Conservation (phyloP, 2,329 filamentous ascomycete genomes). For the Aspergillus sp. region DNA sequence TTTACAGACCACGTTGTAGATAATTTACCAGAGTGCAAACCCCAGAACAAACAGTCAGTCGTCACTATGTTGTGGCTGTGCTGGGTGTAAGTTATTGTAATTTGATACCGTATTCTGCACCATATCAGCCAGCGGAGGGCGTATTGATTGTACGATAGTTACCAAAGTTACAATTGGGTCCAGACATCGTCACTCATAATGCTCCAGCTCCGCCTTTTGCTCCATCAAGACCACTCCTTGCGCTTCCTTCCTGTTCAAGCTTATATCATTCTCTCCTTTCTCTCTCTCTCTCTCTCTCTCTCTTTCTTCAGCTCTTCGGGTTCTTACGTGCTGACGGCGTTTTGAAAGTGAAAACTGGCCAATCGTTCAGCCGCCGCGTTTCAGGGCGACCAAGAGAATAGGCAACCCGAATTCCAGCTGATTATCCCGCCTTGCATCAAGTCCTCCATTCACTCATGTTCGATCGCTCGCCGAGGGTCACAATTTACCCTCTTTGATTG, state of each 20-base stretch:
- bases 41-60: not conserved
- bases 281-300: not conserved
- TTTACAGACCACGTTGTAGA: not conserved
- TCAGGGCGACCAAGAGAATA: slow-evolving; percentile 2
- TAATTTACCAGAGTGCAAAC: not conserved
- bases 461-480: slow-evolving; percentile 5
- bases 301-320: not conserved
- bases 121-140: not conserved
- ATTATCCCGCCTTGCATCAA: slow-evolving; percentile 4
- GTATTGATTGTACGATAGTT: not conserved
- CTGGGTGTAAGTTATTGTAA: not conserved
- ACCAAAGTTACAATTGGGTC: not conserved
- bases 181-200: not conserved
- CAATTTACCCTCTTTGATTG: slow-evolving; percentile 5
- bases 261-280: not conserved
- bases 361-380: not conserved
- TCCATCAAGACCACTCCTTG: not conserved
- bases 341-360: not conserved
- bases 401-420: slow-evolving; percentile 1
- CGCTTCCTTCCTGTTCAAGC: not conserved
- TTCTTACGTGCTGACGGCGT: not conserved
- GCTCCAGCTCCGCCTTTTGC: not conserved
- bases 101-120: not conserved
- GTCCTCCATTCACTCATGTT: slow-evolving; percentile 8
- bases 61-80: not conserved